Conservation (phyloP, 2,329 filamentous ascomycete genomes). For the Talaromyces verruculosus region DNA sequence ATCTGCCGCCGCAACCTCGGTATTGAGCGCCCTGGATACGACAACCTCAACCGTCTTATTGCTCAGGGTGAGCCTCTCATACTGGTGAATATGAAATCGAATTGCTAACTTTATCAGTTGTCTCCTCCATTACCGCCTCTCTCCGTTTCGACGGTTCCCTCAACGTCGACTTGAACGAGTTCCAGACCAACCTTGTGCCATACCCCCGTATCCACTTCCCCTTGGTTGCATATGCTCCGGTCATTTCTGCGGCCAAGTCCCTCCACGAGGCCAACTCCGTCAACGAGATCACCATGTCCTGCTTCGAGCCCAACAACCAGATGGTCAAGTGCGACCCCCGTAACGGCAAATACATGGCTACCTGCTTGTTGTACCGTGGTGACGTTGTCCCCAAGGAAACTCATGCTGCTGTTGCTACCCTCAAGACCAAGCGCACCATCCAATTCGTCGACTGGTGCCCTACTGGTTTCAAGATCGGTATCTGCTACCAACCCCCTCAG, state of each 20-base stretch:
- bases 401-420: conserved; percentile 84
- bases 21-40: conserved; percentile 95
- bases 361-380: conserved; percentile 95
- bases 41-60: conserved; percentile 98
- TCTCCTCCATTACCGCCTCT: conserved; percentile 96
- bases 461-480: conserved; percentile 99
- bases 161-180: conserved; percentile 99
- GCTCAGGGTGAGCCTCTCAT: conserved; percentile 61
- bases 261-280: conserved; percentile 98
- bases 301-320: conserved; percentile 99
- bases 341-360: conserved; percentile 99
- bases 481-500: conserved; percentile 98
- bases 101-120: conserved; percentile 59
- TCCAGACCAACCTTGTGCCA: conserved; percentile 99
- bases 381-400: conserved; percentile 97
- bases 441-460: conserved; percentile 99
- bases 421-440: conserved; percentile 99
- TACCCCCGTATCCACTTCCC: conserved; percentile 99
- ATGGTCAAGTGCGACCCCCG: conserved; percentile 99
- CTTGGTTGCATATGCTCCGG: conserved; percentile 91
- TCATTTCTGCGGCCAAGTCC: conserved; percentile 92
- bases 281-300: conserved; percentile 96
- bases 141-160: conserved; percentile 98
- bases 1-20: conserved; percentile 98
- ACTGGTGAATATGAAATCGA: not conserved